Evolutionary conservation across 202 grass and related monocot species (phyloP), one percentile per base, ranked within the genome.

Genomic region (Setaria viridis): DNA sequence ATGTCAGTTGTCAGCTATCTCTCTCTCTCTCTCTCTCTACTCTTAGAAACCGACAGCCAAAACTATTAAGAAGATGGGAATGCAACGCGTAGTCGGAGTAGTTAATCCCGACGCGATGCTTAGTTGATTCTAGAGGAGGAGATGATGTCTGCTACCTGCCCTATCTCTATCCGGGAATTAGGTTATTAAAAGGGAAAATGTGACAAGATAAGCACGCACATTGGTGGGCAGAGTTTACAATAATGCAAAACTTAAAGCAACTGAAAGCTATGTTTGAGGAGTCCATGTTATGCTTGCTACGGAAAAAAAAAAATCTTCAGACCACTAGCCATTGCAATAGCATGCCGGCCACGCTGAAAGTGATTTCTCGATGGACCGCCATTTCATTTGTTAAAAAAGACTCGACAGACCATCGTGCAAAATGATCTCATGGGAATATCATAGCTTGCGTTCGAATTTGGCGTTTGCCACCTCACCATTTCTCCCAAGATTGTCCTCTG

Each of bases 341-440:
- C 42, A 70, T 30, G 70, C 62, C 34, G 54, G 12, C 32, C 57
- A 42, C 50, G 21, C 67, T 82, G 83, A 89, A 65, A 82, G 67
- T 21, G 79, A 82, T 59, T 11, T 53, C 48, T 57, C 12, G 20
- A 32, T 58, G n/a, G 12, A 39, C 67, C 32, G 12, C 41, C 76
- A 48, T 79, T 84, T 46, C 34, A 16, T 83, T 78, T 72, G 67
- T 7, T 42, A 29, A 47, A 79, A 56, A 20, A n/a, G 10, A 50
- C 41, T n/a, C 9, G 6, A 13, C 42, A 85, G 43, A 58, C 3
- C 72, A 13, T 77, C 50, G 2, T 69, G 32, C 37, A 16, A 32
- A 69, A 35, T 42, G 19, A 57, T 47, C n/a, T 67, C 7, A 67
- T 1, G 9, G 42, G 46, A 29, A 49, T 6, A 72, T 41, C 29